Conservation (phyloP, 164 flowering plant genomes). For the Tetracentron sinense region DNA sequence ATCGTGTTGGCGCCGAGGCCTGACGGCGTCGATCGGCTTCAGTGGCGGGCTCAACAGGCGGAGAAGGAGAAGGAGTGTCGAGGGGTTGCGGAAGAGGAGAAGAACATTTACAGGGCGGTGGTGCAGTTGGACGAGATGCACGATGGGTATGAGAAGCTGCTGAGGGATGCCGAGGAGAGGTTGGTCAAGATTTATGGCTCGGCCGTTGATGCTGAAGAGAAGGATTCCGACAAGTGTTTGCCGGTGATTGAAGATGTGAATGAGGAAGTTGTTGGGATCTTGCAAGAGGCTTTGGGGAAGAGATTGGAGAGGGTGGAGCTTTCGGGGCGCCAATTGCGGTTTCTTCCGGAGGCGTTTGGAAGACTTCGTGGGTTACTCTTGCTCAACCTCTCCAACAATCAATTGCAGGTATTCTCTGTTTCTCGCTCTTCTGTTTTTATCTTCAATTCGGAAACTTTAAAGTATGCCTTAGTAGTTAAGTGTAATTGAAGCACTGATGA, state of each 20-base stretch:
- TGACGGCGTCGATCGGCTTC: constrained; percentile 26
- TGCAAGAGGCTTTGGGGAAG: constrained; percentile 44
- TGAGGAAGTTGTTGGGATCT: constrained; percentile 68
- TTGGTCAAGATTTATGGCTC: constrained; percentile 55
- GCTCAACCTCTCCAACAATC: constrained; percentile 65
- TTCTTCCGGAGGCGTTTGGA: constrained; percentile 85
- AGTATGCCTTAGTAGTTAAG: no score
- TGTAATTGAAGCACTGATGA: no score
- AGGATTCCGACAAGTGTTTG: constrained; percentile 10
- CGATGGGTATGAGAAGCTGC: constrained; percentile 58
- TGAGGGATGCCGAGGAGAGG: constrained; percentile 70
- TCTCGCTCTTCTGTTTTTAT: neutral
- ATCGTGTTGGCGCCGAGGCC: constrained; percentile 39
- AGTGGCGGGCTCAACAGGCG: constrained; percentile 39
- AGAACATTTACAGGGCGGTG: constrained; percentile 39
- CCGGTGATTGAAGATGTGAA: constrained; percentile 39
- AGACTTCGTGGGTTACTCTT: constrained; percentile 41
- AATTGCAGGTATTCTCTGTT: constrained; percentile 52
- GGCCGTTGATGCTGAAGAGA: constrained; percentile 22
- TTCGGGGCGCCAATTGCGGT: constrained; percentile 42
- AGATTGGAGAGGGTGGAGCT: constrained; percentile 58
- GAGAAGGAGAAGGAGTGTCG: constrained; percentile 40
- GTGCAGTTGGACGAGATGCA: constrained; percentile 81
- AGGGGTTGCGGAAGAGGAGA: constrained; percentile 55
- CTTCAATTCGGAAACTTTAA: neutral